Evolutionary conservation across 2,329 filamentous ascomycete genomes (phyloP).

Genomic region (Simplicillium sp.): DNA sequence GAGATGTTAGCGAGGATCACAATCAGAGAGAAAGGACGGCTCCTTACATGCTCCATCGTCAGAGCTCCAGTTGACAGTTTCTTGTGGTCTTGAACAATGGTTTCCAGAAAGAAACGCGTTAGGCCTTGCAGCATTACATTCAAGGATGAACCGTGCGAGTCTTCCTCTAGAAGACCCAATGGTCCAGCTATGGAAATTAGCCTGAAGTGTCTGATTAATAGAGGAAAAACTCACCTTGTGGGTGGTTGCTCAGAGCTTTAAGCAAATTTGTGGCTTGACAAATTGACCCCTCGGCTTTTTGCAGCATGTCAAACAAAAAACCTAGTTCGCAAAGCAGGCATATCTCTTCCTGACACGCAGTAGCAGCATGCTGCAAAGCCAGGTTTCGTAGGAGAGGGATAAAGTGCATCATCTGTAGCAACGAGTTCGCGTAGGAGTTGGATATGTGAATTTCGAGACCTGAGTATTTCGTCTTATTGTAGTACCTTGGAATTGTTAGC

Average conservation of each 20-base stretch:
- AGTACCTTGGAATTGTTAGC: conserved; percentile 51
- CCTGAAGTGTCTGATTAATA: not conserved
- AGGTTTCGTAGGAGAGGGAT: conserved; percentile 82
- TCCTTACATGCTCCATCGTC: conserved; percentile 57
- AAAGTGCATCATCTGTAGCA: conserved; percentile 86
- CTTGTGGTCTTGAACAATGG: conserved; percentile 68
- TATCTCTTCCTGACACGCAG: conserved; percentile 69
- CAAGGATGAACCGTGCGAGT: conserved; percentile 61
- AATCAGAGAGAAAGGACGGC: not conserved
- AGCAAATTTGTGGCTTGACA: conserved; percentile 95
- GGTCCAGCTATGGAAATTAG: conserved; percentile 46
- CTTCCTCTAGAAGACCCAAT: conserved; percentile 77
- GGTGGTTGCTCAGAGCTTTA: conserved; percentile 76
- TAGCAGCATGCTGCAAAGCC: conserved; percentile 80
- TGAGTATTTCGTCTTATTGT: conserved; percentile 87
- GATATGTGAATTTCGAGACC: conserved; percentile 93
- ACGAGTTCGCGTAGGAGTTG: conserved; percentile 90
- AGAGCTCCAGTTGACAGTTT: conserved; percentile 52
- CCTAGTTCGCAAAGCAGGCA: conserved; percentile 92
- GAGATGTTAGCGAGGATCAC: not conserved
- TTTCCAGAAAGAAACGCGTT: conserved; percentile 76
- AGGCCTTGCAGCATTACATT: conserved; percentile 79
- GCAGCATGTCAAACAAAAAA: conserved; percentile 94
- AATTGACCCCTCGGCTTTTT: conserved; percentile 87
- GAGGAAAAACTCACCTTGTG: conserved; percentile 46